Evolutionary conservation across 345 rosid genomes (phyloP), one percentile per base, ranked within the genome.

Genomic region (Euphorbia peplus): DNA sequence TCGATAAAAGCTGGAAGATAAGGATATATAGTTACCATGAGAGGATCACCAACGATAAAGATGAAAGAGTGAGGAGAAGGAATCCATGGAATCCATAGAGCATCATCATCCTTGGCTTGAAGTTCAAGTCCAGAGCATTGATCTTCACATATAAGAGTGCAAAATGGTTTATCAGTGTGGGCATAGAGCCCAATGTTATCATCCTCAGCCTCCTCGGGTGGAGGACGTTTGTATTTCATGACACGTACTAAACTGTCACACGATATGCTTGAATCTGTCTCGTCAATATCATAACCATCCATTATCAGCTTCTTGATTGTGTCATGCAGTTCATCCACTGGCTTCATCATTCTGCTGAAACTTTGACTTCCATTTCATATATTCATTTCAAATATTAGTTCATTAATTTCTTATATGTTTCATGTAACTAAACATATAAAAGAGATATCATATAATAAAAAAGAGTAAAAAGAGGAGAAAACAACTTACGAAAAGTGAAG

Each of bases 1-100:
- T n/a, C n/a, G n/a, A n/a, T n/a, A n/a, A n/a, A n/a, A n/a, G n/a
- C n/a, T n/a, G n/a, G n/a, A n/a, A n/a, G n/a, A n/a, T n/a, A n/a
- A n/a, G n/a, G n/a, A n/a, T n/a, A n/a, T n/a, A n/a, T n/a, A n/a
- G n/a, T n/a, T n/a, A n/a, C 74, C 68, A 15, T 52, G 52, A 71
- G 68, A 41, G 62, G 55, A 24, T 63, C 74, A 53, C 68, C 74
- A 26, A 71, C 69, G 9, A 71, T 21, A 4, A 71, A 53, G 29
- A 63, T 4, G 4, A 51, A 63, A 21, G 68, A 54, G 14, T 22
- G 5, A 10, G 73, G 46, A 9, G 69, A 39, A 8, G 46, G 53
- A 22, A 24, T n/a, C 30, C 52, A 1, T 37, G 25, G 53, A 50
- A 63, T 5, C 74, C 68, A 71, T 0, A n/a, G n/a, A n/a, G 60